Base-by-base conservation (phyloP, 2,329 filamentous ascomycete species). In the Paracoccidioides lutzii region DNA sequence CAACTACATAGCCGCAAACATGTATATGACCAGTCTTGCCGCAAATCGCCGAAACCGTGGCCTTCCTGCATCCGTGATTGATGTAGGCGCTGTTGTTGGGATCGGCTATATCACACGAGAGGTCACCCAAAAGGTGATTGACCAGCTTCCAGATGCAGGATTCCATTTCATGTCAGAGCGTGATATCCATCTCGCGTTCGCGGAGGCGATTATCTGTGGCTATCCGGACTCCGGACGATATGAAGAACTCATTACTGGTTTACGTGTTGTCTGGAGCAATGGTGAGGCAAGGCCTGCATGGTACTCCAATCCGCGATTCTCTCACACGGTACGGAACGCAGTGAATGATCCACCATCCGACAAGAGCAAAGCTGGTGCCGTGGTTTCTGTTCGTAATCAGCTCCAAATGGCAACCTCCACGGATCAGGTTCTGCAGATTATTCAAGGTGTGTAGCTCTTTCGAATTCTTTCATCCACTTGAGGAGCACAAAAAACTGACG, bases 101-200 rank as follows among this genome's bases (percentile, higher is more conserved):
- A 61, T 70, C 32, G 69, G 69, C 15, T 63, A 63, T 22, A 52
- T 66, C 4, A 28, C 53, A n/a, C 14, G 53, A 7, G 52, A 53
- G 40, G 42, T 40, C 6, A 45, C 38, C 15, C 49, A 41, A 37
- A 38, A 37, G 30, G 49, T 52, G 38, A 32, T 52, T 12, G n/a
- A 52, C 33, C 49, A 52, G 32, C 49, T 52, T n/a, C 35, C 52
- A 12, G 35, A 45, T 14, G 37, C 38, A 10, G 52, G 73, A 5
- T 76, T 76, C 55, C 73, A 71, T 54, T 73, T 73, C 40, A 69
- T 78, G 12, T 76, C 75, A 1, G 76, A 79, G 63, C 67, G 70
- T 3, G 75, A 78, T 55, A 61, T 78, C 14, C 75, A 78, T 59
- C 72, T 76, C 60, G 74, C 77, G 69, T 77, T 78, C 58, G 66